Evolutionary conservation across 257 asterid species (phyloP).

Genomic region (Solanum phureja): DNA sequence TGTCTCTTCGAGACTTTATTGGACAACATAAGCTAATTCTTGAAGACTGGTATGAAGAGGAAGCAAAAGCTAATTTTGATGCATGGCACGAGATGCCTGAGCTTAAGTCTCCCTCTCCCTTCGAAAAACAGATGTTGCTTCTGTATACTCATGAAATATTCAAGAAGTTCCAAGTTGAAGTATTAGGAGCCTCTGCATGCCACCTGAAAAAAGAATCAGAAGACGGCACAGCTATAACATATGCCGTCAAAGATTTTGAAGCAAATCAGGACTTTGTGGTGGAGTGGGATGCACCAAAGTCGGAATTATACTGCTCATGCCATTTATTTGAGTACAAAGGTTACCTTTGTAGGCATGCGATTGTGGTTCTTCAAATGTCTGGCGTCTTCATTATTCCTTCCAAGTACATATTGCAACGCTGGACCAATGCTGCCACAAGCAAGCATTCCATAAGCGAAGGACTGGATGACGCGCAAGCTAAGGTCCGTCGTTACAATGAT

Average conservation of each 20-base stretch:
- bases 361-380: slow-evolving; percentile 95
- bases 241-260: slow-evolving; percentile 64
- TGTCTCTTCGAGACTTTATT: slow-evolving; percentile 54
- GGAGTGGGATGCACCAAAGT: slow-evolving; percentile 55
- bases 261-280: slow-evolving; percentile 53
- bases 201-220: slow-evolving; percentile 72
- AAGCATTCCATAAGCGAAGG: slow-evolving; percentile 49
- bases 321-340: slow-evolving; percentile 70
- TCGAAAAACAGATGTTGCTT: slow-evolving; percentile 72
- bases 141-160: slow-evolving; percentile 78
- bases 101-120: slow-evolving; percentile 87
- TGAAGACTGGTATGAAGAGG: slow-evolving; percentile 80
- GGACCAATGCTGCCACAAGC: slow-evolving; percentile 90
- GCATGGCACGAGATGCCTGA: slow-evolving; percentile 94
- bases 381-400: slow-evolving; percentile 76
- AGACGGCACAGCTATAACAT: slow-evolving; percentile 38
- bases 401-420: slow-evolving; percentile 68
- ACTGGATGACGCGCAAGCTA: slow-evolving; percentile 72
- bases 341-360: slow-evolving; percentile 78
- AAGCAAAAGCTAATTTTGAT: slow-evolving; percentile 84
- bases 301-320: slow-evolving; percentile 60
- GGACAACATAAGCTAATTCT: slow-evolving; percentile 46
- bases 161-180: slow-evolving; percentile 76
- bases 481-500: slow-evolving; percentile 77
- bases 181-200: slow-evolving; percentile 89